These are phyloP conservation scores for Eucalyptus polybractea DNA, from an alignment of 345 rosid species.

Conservation along the genomic window DNA sequence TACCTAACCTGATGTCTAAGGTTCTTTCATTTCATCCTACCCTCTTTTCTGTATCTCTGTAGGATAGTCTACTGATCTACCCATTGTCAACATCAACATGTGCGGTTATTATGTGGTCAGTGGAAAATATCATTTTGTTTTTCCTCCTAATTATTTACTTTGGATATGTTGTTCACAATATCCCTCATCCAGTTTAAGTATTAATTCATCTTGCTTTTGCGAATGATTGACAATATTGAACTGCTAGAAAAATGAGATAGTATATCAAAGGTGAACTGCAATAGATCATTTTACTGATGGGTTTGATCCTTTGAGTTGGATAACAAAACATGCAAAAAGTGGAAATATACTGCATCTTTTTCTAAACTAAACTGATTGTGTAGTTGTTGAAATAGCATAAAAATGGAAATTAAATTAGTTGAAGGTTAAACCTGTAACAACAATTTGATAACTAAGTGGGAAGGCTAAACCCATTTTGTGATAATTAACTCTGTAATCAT, in stretches of 20 bases:
- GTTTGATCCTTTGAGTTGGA: neutral
- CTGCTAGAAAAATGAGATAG: no score
- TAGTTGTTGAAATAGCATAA: neutral
- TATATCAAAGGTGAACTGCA: neutral
- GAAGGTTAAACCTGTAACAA: neutral
- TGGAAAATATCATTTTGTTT: neutral
- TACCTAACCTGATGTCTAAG: constrained; percentile 83
- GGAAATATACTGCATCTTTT: neutral
- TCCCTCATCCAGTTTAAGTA: neutral
- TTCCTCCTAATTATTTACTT: neutral
- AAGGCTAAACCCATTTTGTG: neutral
- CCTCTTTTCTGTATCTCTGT: neutral
- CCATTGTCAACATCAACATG: neutral
- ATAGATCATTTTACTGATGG: neutral
- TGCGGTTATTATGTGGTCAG: neutral
- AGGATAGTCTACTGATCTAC: neutral
- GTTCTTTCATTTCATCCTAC: constrained; percentile 7
- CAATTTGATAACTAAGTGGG: neutral
- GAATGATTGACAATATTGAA: no score
- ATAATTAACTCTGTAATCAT: neutral
- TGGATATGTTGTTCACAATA: neutral
- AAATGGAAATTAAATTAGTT: neutral
- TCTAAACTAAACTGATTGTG: neutral
- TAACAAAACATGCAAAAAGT: neutral
- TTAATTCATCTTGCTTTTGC: neutral